Evolutionary conservation across 2,329 filamentous ascomycete species (phyloP).

Genomic region (Exutisphaerella laricina): DNA sequence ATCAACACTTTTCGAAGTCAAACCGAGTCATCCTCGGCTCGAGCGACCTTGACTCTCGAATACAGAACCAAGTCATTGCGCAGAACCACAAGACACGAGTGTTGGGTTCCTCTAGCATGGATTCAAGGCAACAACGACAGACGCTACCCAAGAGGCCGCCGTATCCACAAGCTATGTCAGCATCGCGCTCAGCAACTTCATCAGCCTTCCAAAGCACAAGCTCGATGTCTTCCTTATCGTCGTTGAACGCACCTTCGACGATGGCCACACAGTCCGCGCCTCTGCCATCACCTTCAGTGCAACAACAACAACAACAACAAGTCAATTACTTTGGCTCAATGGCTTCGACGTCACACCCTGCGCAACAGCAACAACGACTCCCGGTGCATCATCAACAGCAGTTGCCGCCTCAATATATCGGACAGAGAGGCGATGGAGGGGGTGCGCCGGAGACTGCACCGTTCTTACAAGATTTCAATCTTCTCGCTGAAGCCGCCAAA

Average conservation of each 20-base stretch:
- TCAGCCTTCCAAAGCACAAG: slow-evolving; percentile 39
- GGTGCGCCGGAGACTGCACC: slow-evolving; percentile 46
- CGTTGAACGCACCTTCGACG: slow-evolving; percentile 20
- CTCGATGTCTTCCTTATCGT: slow-evolving; percentile 38
- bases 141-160: slow-evolving; percentile 29
- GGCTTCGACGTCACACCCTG: slow-evolving; percentile 28
- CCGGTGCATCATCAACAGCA: slow-evolving; percentile 32
- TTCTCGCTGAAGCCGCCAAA: slow-evolving; percentile 89
- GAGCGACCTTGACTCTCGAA: neutral
- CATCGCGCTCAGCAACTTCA: slow-evolving; percentile 25
- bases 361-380: slow-evolving; percentile 31
- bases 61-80: neutral
- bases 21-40: too few relatives aligned
- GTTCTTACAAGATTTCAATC: slow-evolving; percentile 74
- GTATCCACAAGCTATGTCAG: slow-evolving; percentile 30
- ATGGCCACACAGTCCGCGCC: slow-evolving; percentile 33
- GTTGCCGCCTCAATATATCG: slow-evolving; percentile 20
- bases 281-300: slow-evolving; percentile 29
- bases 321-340: slow-evolving; percentile 31
- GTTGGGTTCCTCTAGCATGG: slow-evolving; percentile 10
- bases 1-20: slow-evolving; percentile 4
- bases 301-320: slow-evolving; percentile 29
- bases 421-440: slow-evolving; percentile 29
- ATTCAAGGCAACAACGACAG: slow-evolving; percentile 28
- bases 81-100: neutral